Evolutionary conservation across 495 filamentous ascomycete species (phyloP).

Genomic region (Lophiotrema nucula): DNA sequence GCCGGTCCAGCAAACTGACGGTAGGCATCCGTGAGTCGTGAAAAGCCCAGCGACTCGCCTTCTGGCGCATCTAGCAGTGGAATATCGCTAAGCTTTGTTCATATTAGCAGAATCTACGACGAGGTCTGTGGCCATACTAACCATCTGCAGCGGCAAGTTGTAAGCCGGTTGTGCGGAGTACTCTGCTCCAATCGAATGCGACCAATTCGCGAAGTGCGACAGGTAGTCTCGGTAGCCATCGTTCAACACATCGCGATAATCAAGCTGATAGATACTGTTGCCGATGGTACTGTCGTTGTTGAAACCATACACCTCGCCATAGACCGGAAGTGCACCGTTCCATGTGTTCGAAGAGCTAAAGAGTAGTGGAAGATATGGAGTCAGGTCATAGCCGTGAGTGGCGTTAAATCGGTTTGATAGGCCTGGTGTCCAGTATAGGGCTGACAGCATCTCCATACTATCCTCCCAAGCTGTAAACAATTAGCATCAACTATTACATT

Average conservation of each 20-base stretch:
- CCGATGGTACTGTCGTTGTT: slow-evolving; percentile 35
- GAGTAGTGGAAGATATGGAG: slow-evolving; percentile 43
- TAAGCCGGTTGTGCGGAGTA: slow-evolving; percentile 51
- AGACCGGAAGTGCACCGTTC: slow-evolving; percentile 2
- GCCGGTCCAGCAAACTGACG: too few relatives aligned
- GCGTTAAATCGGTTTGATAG: slow-evolving; percentile 34
- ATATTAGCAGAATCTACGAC: too few relatives aligned
- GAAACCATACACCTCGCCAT: slow-evolving; percentile 35
- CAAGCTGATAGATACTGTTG: slow-evolving; percentile 33
- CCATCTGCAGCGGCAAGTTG: too few relatives aligned
- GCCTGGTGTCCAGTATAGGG: slow-evolving; percentile 47
- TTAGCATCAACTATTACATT: too few relatives aligned
- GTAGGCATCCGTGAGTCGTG: too few relatives aligned
- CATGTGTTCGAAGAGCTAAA: slow-evolving; percentile 30
- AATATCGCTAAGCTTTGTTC: too few relatives aligned
- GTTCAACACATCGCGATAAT: slow-evolving; percentile 40
- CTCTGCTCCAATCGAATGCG: slow-evolving; percentile 39
- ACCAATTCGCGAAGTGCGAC: slow-evolving; percentile 39
- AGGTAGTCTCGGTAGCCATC: slow-evolving; percentile 45
- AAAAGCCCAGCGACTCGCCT: too few relatives aligned
- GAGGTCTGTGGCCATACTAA: too few relatives aligned
- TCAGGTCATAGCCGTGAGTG: slow-evolving; percentile 34
- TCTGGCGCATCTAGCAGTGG: too few relatives aligned
- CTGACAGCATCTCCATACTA: slow-evolving; percentile 46
- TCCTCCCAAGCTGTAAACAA: slow-evolving; percentile 59